Evolutionary conservation across 2,329 filamentous ascomycete species (phyloP).

Genomic region (Chaetomium sp.): DNA sequence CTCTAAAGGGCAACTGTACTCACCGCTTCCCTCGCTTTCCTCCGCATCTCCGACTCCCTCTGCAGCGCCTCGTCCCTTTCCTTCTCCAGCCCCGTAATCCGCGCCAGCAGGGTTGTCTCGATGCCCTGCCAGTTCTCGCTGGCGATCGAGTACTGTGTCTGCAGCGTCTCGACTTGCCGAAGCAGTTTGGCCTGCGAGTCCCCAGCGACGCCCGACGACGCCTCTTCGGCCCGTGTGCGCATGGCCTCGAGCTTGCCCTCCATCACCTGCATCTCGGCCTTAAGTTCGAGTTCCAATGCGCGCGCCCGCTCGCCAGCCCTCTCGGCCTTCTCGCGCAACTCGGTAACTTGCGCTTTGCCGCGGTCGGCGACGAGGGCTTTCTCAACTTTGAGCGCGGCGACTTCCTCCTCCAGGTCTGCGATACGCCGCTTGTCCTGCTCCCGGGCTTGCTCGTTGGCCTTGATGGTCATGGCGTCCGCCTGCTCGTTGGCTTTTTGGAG

Average conservation of each 20-base stretch:
- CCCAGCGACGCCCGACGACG: constrained; percentile 76
- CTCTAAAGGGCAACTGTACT: constrained; percentile 39
- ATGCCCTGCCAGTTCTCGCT: constrained; percentile 98
- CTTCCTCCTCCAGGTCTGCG: constrained; percentile 58
- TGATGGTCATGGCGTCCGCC: constrained; percentile 67
- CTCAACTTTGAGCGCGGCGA: constrained; percentile 72
- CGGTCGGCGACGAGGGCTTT: constrained; percentile 71
- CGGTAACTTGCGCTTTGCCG: constrained; percentile 67
- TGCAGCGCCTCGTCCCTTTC: constrained; percentile 85
- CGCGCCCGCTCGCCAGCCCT: constrained; percentile 71
- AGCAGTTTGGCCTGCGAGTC: constrained; percentile 88
- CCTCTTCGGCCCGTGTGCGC: constrained; percentile 84
- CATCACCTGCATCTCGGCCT: constrained; percentile 72
- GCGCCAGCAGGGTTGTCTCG: constrained; percentile 78
- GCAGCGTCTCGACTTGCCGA: constrained; percentile 90
- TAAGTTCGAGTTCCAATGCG: constrained; percentile 73
- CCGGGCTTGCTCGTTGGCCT: constrained; percentile 66
- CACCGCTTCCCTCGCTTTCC: constrained; percentile 85
- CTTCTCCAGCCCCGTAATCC: constrained; percentile 78
- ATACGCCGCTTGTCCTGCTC: constrained; percentile 61
- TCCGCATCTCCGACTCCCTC: constrained; percentile 83
- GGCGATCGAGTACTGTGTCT: constrained; percentile 91
- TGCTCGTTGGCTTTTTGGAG: constrained; percentile 67
- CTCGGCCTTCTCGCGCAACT: constrained; percentile 72
- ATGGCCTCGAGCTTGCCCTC: constrained; percentile 91